phyloP scores from a whole-genome alignment of 352 stramenopile species.

The Phytophthora europaea region DNA sequence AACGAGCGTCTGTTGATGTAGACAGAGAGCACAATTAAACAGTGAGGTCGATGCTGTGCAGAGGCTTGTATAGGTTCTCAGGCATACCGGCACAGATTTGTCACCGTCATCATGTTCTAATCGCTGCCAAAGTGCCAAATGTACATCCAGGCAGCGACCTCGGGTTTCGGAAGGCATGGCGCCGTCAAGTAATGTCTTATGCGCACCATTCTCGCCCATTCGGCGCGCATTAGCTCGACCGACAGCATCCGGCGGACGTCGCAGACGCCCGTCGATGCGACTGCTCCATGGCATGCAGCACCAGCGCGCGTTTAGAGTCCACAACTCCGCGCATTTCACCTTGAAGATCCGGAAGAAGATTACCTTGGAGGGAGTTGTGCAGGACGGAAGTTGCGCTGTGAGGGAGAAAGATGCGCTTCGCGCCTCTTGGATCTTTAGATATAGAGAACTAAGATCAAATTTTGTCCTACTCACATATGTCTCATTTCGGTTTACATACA shows the following conservation, averaged over 20 bases:
- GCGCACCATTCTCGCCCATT: background rate
- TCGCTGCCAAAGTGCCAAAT: constrained; percentile 2
- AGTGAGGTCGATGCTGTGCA: background rate
- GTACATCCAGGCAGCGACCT: constrained; percentile 2
- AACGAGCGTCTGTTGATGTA: background rate
- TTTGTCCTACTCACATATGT: background rate
- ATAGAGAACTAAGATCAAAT: background rate
- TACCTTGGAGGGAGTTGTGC: too few species aligned
- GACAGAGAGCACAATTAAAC: background rate
- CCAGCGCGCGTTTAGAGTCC: background rate
- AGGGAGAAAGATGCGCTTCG: background rate
- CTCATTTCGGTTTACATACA: background rate
- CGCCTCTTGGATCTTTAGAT: background rate
- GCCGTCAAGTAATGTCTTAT: background rate
- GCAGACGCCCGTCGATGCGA: background rate
- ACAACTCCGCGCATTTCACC: background rate
- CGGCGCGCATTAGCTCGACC: background rate
- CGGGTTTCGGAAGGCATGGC: background rate
- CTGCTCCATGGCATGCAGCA: background rate
- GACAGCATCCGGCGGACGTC: background rate
- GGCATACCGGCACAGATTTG: background rate
- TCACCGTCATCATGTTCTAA: constrained; percentile 1
- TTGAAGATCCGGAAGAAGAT: background rate
- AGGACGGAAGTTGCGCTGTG: background rate
- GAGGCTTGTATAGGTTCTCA: too few species aligned